phyloP scores from a whole-genome alignment of 768 basidiomycete genomes.

The Leccinum uliginosum region DNA sequence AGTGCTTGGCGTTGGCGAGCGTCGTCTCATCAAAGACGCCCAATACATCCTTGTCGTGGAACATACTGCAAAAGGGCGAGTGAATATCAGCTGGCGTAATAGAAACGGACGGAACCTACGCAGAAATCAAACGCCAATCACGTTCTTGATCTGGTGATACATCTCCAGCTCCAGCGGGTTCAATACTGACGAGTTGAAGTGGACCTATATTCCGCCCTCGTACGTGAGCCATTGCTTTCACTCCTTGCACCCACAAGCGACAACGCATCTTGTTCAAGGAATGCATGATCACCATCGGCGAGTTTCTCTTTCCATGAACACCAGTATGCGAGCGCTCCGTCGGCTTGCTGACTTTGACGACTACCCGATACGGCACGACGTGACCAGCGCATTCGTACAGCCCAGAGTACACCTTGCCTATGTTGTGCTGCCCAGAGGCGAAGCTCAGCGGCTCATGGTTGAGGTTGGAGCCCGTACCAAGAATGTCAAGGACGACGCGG shows the following conservation, averaged over 20 bases:
- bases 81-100: background rate
- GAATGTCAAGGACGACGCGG: conserved; percentile 92
- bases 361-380: conserved; percentile 90
- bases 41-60: conserved; percentile 91
- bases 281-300: conserved; percentile 93
- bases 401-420: conserved; percentile 97
- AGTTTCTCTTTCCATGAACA: conserved; percentile 97
- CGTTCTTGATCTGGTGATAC: conserved; percentile 99
- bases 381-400: conserved; percentile 92
- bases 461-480: conserved; percentile 89
- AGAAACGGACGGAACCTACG: conserved; percentile 41
- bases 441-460: conserved; percentile 96
- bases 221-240: background rate
- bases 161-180: conserved; percentile 96
- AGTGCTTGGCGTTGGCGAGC: conserved; percentile 90
- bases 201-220: conserved; percentile 53
- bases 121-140: conserved; percentile 94
- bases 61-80: conserved; percentile 58
- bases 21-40: conserved; percentile 96
- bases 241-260: background rate
- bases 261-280: conserved; percentile 87
- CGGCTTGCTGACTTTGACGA: conserved; percentile 94
- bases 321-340: conserved; percentile 90
- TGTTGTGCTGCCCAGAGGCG: conserved; percentile 92
- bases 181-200: conserved; percentile 88